These are phyloP conservation scores for Letharia lupina DNA, from an alignment of 495 filamentous ascomycete genomes.

Conservation along the genomic window DNA sequence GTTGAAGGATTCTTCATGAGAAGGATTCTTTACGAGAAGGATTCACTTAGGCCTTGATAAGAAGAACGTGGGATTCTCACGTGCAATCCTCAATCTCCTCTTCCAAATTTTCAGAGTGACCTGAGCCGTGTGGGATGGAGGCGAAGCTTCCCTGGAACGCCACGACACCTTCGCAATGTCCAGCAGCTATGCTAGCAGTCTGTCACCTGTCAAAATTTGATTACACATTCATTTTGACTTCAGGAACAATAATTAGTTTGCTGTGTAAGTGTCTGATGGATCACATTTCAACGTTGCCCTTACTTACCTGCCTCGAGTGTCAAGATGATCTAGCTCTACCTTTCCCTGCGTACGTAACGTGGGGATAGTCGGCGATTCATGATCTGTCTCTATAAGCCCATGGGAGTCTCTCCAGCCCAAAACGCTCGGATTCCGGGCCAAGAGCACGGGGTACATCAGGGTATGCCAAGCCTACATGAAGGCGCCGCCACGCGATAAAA, in stretches of 20 bases:
- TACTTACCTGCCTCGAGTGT: background rate
- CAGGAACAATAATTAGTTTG: background rate
- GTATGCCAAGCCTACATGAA: background rate
- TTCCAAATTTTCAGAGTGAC: background rate
- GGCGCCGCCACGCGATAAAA: background rate
- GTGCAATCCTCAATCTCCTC: background rate
- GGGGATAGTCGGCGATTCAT: background rate
- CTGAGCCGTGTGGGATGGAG: background rate
- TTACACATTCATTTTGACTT: background rate
- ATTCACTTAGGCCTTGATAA: background rate
- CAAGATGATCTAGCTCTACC: background rate
- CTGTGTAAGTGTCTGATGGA: background rate
- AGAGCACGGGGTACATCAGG: background rate
- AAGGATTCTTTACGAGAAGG: background rate
- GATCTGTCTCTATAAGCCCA: background rate
- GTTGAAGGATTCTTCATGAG: background rate
- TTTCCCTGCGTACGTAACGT: background rate
- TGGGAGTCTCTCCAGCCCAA: background rate
- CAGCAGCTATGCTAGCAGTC: background rate
- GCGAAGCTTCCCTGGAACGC: background rate
- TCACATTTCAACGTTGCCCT: background rate
- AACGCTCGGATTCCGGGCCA: background rate
- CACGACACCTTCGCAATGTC: background rate
- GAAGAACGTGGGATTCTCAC: background rate
- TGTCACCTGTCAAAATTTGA: background rate